Evolutionary conservation across 345 rosid species (phyloP).

Genomic region (Erodium maritimum): DNA sequence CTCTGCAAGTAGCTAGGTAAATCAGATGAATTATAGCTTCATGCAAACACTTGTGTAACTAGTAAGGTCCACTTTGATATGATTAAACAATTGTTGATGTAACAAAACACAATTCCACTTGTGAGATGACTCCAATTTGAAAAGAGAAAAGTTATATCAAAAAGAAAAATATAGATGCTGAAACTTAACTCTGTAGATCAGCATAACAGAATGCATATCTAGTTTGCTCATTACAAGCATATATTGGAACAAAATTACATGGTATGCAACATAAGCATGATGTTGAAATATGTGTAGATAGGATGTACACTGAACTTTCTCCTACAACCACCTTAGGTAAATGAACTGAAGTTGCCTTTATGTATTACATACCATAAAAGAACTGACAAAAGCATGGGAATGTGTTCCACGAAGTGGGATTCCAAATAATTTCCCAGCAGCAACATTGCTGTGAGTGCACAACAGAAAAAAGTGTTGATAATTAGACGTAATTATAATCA

Average conservation of each 20-base stretch:
- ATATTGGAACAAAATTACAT: not conserved
- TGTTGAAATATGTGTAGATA: not conserved
- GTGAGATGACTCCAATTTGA: not conserved
- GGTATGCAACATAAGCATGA: not conserved
- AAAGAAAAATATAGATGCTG: not conserved
- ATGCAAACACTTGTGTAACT: not conserved
- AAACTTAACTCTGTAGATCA: not conserved
- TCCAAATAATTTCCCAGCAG: conserved; percentile 83
- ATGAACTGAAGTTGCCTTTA: not conserved
- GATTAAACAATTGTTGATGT: not conserved
- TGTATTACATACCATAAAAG: conserved; percentile 63
- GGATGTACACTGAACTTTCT: not conserved
- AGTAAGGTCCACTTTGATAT: not conserved
- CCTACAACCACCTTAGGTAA: not conserved
- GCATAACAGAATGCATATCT: not conserved
- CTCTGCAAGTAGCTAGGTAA: conserved; percentile 37
- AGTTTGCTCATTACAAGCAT: not conserved
- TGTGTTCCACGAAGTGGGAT: conserved; percentile 97
- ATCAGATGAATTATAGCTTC: conserved; percentile 8
- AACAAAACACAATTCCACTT: not conserved
- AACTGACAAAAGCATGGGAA: conserved; percentile 98
- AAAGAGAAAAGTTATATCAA: not conserved
- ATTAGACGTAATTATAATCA: not conserved
- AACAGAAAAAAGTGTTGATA: not conserved
- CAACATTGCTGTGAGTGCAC: conserved; percentile 62